phyloP scores from a whole-genome alignment of 768 basidiomycete genomes.

The Pleurotus cornucopiae region DNA sequence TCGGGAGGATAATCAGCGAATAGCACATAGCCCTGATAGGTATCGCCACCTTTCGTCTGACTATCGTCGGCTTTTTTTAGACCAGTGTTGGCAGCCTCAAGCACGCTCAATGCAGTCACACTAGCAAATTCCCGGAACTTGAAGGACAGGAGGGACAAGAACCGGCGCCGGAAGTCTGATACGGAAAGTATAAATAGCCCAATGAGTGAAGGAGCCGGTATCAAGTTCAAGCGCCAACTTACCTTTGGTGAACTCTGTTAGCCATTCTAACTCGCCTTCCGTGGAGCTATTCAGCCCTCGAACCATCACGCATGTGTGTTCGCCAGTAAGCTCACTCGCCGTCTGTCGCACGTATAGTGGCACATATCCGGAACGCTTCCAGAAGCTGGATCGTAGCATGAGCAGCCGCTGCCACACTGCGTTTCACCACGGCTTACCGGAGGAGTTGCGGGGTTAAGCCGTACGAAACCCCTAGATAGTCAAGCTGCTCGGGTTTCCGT shows the following conservation, averaged over 20 bases:
- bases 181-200: not conserved
- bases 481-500: constrained; percentile 82
- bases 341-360: constrained; percentile 95
- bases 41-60: constrained; percentile 29
- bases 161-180: constrained; percentile 87
- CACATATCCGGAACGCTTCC: constrained; percentile 91
- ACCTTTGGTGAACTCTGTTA: constrained; percentile 88
- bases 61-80: constrained; percentile 41
- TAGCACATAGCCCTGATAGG: too few relatives aligned
- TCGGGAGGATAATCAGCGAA: too few relatives aligned
- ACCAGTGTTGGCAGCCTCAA: constrained; percentile 78
- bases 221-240: constrained; percentile 10
- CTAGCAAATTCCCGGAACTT: constrained; percentile 94
- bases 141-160: constrained; percentile 85
- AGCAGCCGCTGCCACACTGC: not conserved
- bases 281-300: constrained; percentile 70
- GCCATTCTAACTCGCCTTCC: constrained; percentile 70
- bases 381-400: constrained; percentile 54
- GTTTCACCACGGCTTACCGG: constrained; percentile 34
- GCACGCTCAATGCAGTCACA: constrained; percentile 79
- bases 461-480: constrained; percentile 96
- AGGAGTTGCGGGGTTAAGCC: constrained; percentile 86
- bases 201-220: not conserved
- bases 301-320: constrained; percentile 95
- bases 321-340: constrained; percentile 91